phyloP scores from a whole-genome alignment of 257 asterid species.

The Dorcoceras hygrometricum region DNA sequence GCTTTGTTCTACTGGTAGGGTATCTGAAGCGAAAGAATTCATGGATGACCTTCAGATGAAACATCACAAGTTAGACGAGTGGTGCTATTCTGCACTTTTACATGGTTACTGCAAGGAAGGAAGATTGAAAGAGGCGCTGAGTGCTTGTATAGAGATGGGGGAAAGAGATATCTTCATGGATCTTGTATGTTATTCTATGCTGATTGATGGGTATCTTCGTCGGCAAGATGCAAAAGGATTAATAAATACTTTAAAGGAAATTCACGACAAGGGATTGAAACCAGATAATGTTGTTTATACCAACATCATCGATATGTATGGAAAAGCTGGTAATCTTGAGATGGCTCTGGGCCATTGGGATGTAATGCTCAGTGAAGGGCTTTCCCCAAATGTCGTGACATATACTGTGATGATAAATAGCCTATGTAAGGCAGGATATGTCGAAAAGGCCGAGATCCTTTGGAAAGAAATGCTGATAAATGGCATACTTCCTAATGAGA shows the following conservation, averaged over 20 bases:
- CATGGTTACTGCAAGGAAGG: slow-evolving; percentile 69
- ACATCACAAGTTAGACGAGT: slow-evolving; percentile 52
- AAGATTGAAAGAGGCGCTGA: slow-evolving; percentile 57
- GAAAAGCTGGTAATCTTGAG: slow-evolving; percentile 54
- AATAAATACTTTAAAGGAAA: slow-evolving; percentile 44
- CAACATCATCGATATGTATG: slow-evolving; percentile 58
- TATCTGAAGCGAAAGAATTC: slow-evolving; percentile 63
- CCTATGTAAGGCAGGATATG: slow-evolving; percentile 60
- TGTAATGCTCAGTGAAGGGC: slow-evolving; percentile 65
- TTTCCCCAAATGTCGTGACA: slow-evolving; percentile 57
- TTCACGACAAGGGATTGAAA: slow-evolving; percentile 52
- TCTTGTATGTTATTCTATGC: slow-evolving; percentile 63
- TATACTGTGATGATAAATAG: slow-evolving; percentile 68
- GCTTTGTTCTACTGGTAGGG: slow-evolving; percentile 60
- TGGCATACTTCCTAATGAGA: slow-evolving; percentile 64
- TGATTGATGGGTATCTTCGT: slow-evolving; percentile 52
- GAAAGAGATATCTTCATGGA: slow-evolving; percentile 68
- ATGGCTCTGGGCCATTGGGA: slow-evolving; percentile 75
- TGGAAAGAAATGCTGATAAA: slow-evolving; percentile 53
- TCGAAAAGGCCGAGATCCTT: slow-evolving; percentile 55
- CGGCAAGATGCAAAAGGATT: slow-evolving; percentile 40
- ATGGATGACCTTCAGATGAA: slow-evolving; percentile 52
- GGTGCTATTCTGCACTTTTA: slow-evolving; percentile 76
- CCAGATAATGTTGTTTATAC: slow-evolving; percentile 74
- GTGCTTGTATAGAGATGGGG: slow-evolving; percentile 46